Percentiles rank a stretch among this genome's conserved stretches.
These are phyloP conservation scores for Wickerhamiella nectarea DNA, from an alignment of 805 yeast species.

Conservation along the genomic window DNA sequence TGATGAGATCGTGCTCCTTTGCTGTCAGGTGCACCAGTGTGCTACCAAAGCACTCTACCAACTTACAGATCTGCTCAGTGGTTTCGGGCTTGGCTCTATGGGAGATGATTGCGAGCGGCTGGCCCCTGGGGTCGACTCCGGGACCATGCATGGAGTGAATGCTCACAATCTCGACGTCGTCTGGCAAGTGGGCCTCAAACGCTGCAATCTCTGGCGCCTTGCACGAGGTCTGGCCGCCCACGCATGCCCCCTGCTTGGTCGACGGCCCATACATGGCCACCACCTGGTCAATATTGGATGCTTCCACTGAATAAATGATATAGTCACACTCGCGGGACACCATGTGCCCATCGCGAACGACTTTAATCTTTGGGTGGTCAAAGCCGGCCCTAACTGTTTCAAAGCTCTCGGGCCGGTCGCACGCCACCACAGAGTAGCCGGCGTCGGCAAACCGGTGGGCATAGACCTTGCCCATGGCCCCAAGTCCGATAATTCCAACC, in stretches of 20 bases:
- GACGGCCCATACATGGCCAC: constrained; percentile 69
- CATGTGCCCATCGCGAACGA: constrained; percentile 65
- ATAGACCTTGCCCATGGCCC: constrained; percentile 91
- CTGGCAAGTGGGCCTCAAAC: constrained; percentile 61
- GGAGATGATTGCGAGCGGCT: constrained; percentile 76
- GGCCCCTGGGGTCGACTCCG: constrained; percentile 73
- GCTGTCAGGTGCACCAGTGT: constrained; percentile 66
- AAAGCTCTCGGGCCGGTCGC: constrained; percentile 60
- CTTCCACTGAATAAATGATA: constrained; percentile 84
- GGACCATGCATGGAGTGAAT: constrained; percentile 95
- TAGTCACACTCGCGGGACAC: constrained; percentile 76
- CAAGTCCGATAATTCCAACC: constrained; percentile 88
- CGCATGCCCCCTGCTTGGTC: constrained; percentile 74
- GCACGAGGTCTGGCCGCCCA: constrained; percentile 98
- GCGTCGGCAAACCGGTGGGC: constrained; percentile 64
- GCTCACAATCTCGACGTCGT: constrained; percentile 69
- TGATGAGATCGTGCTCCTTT: constrained; percentile 82
- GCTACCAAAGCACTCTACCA: constrained; percentile 64
- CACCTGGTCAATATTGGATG: constrained; percentile 63
- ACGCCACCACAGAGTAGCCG: constrained; percentile 65
- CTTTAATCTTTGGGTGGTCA: constrained; percentile 29
- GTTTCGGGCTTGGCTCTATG: constrained; percentile 51
- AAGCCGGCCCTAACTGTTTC: constrained; percentile 33
- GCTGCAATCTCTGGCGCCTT: constrained; percentile 82
- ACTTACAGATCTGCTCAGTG: constrained; percentile 44